Evolutionary conservation across 2,329 filamentous ascomycete species (phyloP).

Genomic region (Fusarium pilosicola): DNA sequence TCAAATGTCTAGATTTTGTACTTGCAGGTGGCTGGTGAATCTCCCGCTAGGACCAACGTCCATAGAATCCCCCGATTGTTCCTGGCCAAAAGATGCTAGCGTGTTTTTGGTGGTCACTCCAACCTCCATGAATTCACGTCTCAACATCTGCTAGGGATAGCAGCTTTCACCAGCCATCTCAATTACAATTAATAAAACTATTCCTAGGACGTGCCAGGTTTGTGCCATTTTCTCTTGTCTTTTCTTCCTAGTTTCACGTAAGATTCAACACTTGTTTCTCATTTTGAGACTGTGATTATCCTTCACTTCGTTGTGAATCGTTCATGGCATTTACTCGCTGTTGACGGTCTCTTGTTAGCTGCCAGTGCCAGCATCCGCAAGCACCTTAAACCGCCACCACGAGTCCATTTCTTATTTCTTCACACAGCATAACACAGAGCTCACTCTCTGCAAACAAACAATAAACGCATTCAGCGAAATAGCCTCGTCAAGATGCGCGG

Average conservation of each 20-base stretch:
- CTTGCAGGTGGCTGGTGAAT: slow-evolving; percentile 29
- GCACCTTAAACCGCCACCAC: slow-evolving; percentile 2
- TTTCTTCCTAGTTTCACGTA: slow-evolving; percentile 25
- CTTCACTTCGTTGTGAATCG: slow-evolving; percentile 18
- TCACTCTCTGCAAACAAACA: background rate
- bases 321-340: background rate
- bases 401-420: background rate
- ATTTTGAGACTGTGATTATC: background rate
- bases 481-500: slow-evolving; percentile 46
- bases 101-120: slow-evolving; percentile 29
- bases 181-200: slow-evolving; percentile 42
- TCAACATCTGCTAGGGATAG: slow-evolving; percentile 10
- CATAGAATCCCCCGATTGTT: slow-evolving; percentile 24
- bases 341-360: slow-evolving; percentile 21
- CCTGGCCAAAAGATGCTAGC: slow-evolving; percentile 29
- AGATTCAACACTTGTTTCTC: slow-evolving; percentile 13
- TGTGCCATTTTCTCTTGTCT: slow-evolving; percentile 1
- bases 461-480: slow-evolving; percentile 9
- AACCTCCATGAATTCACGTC: slow-evolving; percentile 41
- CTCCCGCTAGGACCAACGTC: slow-evolving; percentile 15
- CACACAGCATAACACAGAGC: background rate
- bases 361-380: slow-evolving; percentile 29
- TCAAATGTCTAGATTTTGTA: background rate
- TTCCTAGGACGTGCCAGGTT: slow-evolving; percentile 20
- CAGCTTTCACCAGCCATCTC: slow-evolving; percentile 41